A percentile compares a stretch with the other conserved stretches of the same genome.
Conservation (phyloP, 192 early-diverging fungal species). For the Entomortierella chlamydospora region DNA sequence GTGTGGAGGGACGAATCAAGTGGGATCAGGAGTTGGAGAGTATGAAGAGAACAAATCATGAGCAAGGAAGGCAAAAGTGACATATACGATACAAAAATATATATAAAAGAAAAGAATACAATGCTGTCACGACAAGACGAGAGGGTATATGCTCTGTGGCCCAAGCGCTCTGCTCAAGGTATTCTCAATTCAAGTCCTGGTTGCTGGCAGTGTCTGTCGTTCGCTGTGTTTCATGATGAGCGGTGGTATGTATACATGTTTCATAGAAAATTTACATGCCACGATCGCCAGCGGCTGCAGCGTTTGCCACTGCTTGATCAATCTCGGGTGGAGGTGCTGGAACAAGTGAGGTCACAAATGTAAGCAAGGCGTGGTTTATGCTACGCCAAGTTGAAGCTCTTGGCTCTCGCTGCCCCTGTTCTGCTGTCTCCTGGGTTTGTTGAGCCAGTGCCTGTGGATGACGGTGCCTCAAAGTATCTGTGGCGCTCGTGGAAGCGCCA, state of each 20-base stretch:
- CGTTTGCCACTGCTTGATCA: constrained; percentile 42
- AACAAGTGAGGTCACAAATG: constrained; percentile 57
- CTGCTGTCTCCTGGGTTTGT: constrained; percentile 21
- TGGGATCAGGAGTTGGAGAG: neutral
- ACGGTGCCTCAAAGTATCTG: neutral
- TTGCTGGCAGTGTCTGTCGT: too few species aligned
- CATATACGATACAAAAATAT: neutral
- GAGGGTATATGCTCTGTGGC: neutral
- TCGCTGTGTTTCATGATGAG: neutral
- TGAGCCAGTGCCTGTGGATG: constrained; percentile 3
- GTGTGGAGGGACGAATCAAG: too few species aligned
- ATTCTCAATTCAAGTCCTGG: constrained; percentile 1
- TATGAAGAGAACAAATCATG: neutral
- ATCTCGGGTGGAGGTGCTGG: constrained; percentile 55
- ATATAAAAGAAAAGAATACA: neutral
- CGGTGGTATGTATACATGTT: constrained; percentile 33
- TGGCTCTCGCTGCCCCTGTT: constrained; percentile 12
- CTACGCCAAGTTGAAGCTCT: constrained; percentile 42
- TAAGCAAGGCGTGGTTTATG: constrained; percentile 55
- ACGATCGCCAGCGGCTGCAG: constrained; percentile 33
- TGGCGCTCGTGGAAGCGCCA: neutral
- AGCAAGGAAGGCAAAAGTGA: neutral
- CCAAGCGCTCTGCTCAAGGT: neutral
- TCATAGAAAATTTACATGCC: constrained; percentile 49
- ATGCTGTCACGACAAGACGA: neutral